Percentiles rank a stretch among this genome's conserved stretches.
These are phyloP conservation scores for Xylaria nigripes DNA, from an alignment of 495 filamentous ascomycete genomes.

Conservation along the genomic window DNA sequence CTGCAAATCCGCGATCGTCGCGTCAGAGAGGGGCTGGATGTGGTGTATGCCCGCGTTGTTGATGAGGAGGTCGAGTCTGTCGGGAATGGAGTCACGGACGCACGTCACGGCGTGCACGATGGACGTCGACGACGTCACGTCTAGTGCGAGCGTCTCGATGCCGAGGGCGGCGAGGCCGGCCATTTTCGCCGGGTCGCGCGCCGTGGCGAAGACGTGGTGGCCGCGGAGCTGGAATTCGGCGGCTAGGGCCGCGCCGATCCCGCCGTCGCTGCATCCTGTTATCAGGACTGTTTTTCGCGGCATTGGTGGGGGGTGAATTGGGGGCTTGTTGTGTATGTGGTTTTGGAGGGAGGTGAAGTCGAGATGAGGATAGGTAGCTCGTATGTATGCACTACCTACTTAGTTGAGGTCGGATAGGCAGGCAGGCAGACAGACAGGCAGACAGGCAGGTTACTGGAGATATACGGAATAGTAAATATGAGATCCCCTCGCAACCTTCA, in stretches of 20 bases:
- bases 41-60: conserved; percentile 48
- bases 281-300: conserved; percentile 33
- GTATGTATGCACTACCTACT: no score
- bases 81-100: conserved; percentile 3
- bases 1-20: conserved; percentile 34
- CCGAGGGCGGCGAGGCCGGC: conserved; percentile 26
- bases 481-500: no score
- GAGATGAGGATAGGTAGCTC: no score
- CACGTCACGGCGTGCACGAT: conserved; percentile 30
- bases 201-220: conserved; percentile 50
- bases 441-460: no score
- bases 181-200: conserved; percentile 39
- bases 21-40: conserved; percentile 40
- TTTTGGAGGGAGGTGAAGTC: no score
- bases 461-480: no score
- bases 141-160: conserved; percentile 42
- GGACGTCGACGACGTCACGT: conserved; percentile 36
- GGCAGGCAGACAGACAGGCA: no score
- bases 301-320: conserved; percentile 7
- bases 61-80: conserved; percentile 43
- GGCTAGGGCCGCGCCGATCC: conserved; percentile 50
- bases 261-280: conserved; percentile 43
- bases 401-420: no score
- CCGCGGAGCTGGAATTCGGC: conserved; percentile 40
- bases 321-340: no score